Conservation (phyloP, 1,284 basidiomycete genomes). For the Neonothopanus nambi region DNA sequence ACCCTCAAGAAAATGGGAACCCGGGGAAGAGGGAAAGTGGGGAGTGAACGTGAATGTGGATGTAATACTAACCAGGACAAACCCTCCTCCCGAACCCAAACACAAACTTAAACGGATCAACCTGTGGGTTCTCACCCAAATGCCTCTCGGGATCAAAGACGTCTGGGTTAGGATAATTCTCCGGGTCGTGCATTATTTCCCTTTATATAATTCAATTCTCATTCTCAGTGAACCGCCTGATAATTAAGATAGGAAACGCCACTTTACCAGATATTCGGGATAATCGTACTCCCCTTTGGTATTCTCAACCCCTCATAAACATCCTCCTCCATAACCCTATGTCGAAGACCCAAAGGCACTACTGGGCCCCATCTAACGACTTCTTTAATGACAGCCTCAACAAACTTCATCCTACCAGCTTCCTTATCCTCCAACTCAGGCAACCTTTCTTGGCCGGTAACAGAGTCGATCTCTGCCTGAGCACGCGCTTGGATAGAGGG, state of each 20-base stretch:
- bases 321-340: not conserved
- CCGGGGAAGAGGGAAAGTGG: too few relatives aligned
- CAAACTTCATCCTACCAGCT: slow-evolving; percentile 13
- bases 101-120: slow-evolving; percentile 7
- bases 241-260: not conserved
- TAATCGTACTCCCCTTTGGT: not conserved
- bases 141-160: slow-evolving; percentile 16
- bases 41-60: too few relatives aligned
- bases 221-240: not conserved
- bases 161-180: slow-evolving; percentile 8
- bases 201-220: slow-evolving; percentile 2
- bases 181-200: slow-evolving; percentile 15
- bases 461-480: slow-evolving; percentile 13
- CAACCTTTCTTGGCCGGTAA: slow-evolving; percentile 31
- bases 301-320: too few relatives aligned
- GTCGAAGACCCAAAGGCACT: slow-evolving; percentile 14
- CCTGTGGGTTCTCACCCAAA: slow-evolving; percentile 12
- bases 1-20: too few relatives aligned
- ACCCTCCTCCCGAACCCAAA: slow-evolving; percentile 17
- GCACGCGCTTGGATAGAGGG: slow-evolving; percentile 13
- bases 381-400: slow-evolving; percentile 17
- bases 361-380: slow-evolving; percentile 17
- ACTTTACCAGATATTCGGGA: slow-evolving; percentile 16
- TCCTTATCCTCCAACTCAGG: slow-evolving; percentile 15
- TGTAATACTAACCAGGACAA: slow-evolving; percentile 14